Conservation (phyloP, 78 protist genomes). For the Pelomyxa schiedti region DNA sequence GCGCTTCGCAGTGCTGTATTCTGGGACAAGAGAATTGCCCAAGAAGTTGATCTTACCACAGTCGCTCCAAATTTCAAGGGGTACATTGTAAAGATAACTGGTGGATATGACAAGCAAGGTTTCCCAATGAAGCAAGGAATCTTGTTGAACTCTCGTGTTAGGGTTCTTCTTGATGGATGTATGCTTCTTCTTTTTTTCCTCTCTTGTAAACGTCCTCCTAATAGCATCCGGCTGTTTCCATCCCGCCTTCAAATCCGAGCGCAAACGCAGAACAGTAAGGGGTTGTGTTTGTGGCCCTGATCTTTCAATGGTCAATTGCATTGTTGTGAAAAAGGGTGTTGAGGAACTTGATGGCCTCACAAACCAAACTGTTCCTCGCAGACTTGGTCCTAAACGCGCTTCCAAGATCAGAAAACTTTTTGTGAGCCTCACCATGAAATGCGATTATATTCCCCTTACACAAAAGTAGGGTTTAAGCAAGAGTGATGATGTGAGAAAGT, state of each 20-base stretch:
- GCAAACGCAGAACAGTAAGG: slow-evolving; percentile 93
- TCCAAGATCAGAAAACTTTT: slow-evolving; percentile 91
- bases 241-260: slow-evolving; percentile 89
- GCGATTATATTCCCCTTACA: not conserved
- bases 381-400: slow-evolving; percentile 97
- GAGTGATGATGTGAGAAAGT: slow-evolving; percentile 92
- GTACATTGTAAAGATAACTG: slow-evolving; percentile 90
- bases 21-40: slow-evolving; percentile 86
- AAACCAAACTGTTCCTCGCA: slow-evolving; percentile 68
- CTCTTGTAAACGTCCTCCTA: not conserved
- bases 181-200: not conserved
- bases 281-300: slow-evolving; percentile 95
- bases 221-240: not conserved
- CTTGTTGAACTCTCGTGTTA: slow-evolving; percentile 84
- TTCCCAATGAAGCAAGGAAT: slow-evolving; percentile 99
- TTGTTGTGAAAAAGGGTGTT: slow-evolving; percentile 91
- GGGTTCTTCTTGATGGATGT: slow-evolving; percentile 77
- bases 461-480: slow-evolving; percentile 80
- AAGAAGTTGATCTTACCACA: slow-evolving; percentile 84
- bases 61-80: slow-evolving; percentile 96
- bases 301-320: slow-evolving; percentile 77
- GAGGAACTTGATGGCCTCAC: slow-evolving; percentile 85
- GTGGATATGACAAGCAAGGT: slow-evolving; percentile 99
- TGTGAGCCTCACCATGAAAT: not conserved
- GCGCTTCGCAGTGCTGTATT: slow-evolving; percentile 49